phyloP scores from a whole-genome alignment of 192 early-diverging fungal species.

The Funneliformis geosporum region DNA sequence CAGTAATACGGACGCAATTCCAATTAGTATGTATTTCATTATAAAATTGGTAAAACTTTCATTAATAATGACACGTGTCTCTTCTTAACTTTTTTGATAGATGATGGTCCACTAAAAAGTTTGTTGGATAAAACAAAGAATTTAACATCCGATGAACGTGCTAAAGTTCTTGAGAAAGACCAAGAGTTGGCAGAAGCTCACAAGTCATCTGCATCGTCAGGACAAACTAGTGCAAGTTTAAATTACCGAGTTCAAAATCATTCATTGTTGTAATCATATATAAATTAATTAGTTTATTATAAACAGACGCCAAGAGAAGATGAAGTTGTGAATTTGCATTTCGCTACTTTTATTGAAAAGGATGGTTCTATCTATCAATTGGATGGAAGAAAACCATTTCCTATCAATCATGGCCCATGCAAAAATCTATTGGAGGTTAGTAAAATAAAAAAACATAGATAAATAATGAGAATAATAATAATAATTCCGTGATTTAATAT shows the following conservation, averaged over 20 bases:
- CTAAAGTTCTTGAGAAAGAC: conserved; percentile 66
- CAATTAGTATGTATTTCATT: conserved; percentile 37
- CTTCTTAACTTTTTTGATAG: conserved; percentile 34
- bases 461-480: too few species aligned
- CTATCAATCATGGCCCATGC: conserved; percentile 80
- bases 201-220: conserved; percentile 50
- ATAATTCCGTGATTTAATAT: not conserved
- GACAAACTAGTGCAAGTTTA: conserved; percentile 61
- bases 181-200: conserved; percentile 60
- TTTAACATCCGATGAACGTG: conserved; percentile 73
- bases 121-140: conserved; percentile 65
- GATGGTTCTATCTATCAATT: conserved; percentile 85
- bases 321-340: conserved; percentile 80
- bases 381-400: conserved; percentile 80
- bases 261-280: not conserved
- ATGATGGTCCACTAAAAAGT: conserved; percentile 59
- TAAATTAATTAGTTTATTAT: not conserved
- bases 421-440: conserved; percentile 59
- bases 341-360: conserved; percentile 78
- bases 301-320: conserved; percentile 65
- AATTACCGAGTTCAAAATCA: not conserved
- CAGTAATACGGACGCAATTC: conserved; percentile 63
- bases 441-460: not conserved
- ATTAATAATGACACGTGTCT: not conserved
- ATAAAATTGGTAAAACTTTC: not conserved